Evolutionary conservation across 495 filamentous ascomycete species (phyloP).

Genomic region (Xylaria longipes): DNA sequence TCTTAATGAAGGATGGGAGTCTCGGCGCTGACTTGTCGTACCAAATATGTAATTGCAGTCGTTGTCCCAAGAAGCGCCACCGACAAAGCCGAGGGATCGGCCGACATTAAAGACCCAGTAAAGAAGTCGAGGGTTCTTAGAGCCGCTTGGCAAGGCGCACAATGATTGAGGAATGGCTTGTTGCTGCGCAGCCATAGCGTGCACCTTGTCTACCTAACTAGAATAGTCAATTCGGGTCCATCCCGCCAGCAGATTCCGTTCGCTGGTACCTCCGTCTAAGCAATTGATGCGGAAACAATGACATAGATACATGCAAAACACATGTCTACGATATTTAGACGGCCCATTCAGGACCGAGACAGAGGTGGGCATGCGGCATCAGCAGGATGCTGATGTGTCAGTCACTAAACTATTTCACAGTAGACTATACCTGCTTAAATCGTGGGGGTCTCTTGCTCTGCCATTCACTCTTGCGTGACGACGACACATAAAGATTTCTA

Average conservation of each 20-base stretch:
- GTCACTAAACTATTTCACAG: not conserved
- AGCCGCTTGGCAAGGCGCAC: conserved; percentile 14
- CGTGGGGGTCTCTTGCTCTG: conserved; percentile 15
- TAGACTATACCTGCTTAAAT: not conserved
- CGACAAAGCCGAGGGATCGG: not conserved
- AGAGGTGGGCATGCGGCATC: not conserved
- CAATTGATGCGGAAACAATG: not conserved
- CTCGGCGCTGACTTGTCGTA: conserved; percentile 9
- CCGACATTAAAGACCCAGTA: not conserved
- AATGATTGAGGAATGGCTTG: not conserved
- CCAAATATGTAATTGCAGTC: conserved; percentile 10
- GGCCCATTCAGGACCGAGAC: not conserved
- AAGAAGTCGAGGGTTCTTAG: conserved; percentile 1
- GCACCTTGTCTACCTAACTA: not conserved
- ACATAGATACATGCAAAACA: not conserved
- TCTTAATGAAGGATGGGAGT: not conserved
- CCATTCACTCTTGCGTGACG: not conserved
- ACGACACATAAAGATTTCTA: not conserved
- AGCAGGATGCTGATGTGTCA: conserved; percentile 1
- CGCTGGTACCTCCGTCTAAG: not conserved
- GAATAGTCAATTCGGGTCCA: not conserved
- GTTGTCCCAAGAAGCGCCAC: not conserved
- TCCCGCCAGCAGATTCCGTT: not conserved
- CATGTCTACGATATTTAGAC: not conserved
- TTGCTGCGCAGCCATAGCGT: not conserved